Evolutionary conservation across 345 rosid genomes (phyloP), one percentile per base, ranked within the genome.

Genomic region (Heritiera littoralis): DNA sequence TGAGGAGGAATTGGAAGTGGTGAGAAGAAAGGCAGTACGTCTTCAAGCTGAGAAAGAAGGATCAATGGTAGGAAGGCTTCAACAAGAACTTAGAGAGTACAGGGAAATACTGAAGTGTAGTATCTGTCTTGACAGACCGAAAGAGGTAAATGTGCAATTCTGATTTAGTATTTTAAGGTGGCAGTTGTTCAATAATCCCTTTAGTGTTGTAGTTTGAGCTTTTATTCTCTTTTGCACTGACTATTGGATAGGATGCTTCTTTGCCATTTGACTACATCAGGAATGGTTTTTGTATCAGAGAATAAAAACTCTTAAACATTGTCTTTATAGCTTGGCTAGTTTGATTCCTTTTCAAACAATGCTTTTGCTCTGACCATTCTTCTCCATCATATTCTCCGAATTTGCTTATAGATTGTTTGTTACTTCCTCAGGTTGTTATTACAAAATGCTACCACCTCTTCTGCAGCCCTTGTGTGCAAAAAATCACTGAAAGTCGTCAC

Each of bases 401-500:
- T 30, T 56, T 6, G 52, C 46, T 69, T 76, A 40, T 45, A 40
- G 23, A 52, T 35, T 65, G 46, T 46, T 41, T 65, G 77, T 76
- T 32, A 60, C 69, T 75, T 77, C 45, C 41, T 61, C 87, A 97
- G 99, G 98, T 94, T 67, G 99, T 94, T 85, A 97, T 97, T 83
- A 97, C 98, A 77, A 97, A 92, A 77, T 97, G 99, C 88, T 97
- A 85, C 86, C 99, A 97, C 77, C 84, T 97, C 83, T 94, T 97
- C 88, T 97, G 98, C 92, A 90, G 86, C 75, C 86, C 90, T 59
- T 97, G 99, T 81, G 90, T 97, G 23, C 97, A 90, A 82, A 94
- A 84, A 85, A 84, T 93, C 64, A 79, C 81, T 9, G 98, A 86
- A 87, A 90, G 89, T 71, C 92, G 98, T 55, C 96, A 93, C 58